Conservation (phyloP, 176 grass and related monocot genomes). For the Aegilops longissima region DNA sequence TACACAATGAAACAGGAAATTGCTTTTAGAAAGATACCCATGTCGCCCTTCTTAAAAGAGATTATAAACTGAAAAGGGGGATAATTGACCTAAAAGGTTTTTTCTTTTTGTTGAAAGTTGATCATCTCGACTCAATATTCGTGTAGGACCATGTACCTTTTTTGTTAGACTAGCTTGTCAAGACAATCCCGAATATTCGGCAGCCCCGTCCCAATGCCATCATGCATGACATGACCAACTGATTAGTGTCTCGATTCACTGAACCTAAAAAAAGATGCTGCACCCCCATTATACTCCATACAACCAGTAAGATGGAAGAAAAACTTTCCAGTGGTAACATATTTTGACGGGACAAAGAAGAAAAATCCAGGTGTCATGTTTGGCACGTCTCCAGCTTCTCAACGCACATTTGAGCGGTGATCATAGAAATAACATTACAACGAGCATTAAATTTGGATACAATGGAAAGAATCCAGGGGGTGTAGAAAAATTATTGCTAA, state of each 20-base stretch:
- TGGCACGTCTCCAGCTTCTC: neutral
- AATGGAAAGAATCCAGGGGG: neutral
- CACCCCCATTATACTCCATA: neutral
- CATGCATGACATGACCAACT: slow-evolving; percentile 17
- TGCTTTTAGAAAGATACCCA: neutral
- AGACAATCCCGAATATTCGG: neutral
- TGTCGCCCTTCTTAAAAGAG: neutral
- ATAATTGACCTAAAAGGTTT: neutral
- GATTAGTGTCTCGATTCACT: neutral
- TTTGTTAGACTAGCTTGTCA: neutral
- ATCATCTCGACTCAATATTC: neutral
- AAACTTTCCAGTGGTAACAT: neutral
- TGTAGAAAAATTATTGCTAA: no score
- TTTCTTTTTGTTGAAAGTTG: neutral
- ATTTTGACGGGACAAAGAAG: neutral
- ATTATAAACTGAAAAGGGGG: neutral
- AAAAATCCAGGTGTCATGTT: neutral
- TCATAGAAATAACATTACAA: neutral
- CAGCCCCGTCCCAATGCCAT: neutral
- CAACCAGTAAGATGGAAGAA: neutral
- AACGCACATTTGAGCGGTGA: neutral
- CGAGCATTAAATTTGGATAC: neutral
- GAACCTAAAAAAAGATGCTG: neutral
- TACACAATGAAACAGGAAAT: neutral
- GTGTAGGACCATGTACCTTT: neutral